Evolutionary conservation across 768 basidiomycete species (phyloP).

Genomic region (Mycena latifolia): DNA sequence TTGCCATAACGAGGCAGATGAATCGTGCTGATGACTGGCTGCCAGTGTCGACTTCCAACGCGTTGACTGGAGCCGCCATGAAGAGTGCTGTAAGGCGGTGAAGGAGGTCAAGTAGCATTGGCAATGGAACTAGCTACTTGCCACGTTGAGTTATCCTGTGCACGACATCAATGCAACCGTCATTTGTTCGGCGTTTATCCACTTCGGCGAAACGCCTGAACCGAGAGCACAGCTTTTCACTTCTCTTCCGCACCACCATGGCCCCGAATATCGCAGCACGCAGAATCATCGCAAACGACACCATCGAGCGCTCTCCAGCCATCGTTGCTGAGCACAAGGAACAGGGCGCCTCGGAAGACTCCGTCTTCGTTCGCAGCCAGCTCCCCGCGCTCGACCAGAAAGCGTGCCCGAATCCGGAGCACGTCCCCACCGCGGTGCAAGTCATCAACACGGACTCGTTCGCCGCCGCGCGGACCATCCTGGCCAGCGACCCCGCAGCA

Average conservation of each 20-base stretch:
- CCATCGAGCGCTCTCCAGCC: slow-evolving; percentile 28
- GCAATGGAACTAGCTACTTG: slow-evolving; percentile 11
- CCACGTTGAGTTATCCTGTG: too few relatives aligned
- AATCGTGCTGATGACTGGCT: not conserved
- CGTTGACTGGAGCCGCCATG: slow-evolving; percentile 28
- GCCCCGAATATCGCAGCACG: not conserved
- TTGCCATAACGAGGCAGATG: slow-evolving; percentile 18
- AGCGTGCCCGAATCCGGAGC: slow-evolving; percentile 28
- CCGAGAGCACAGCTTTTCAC: slow-evolving; percentile 5
- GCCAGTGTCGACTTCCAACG: slow-evolving; percentile 30
- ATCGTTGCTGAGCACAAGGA: slow-evolving; percentile 43
- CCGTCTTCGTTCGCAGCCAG: slow-evolving; percentile 44
- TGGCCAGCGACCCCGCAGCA: slow-evolving; percentile 42
- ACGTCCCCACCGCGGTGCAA: slow-evolving; percentile 36
- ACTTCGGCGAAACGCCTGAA: too few relatives aligned
- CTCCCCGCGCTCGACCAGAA: slow-evolving; percentile 41
- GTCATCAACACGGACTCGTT: slow-evolving; percentile 55
- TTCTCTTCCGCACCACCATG: slow-evolving; percentile 21
- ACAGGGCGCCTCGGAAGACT: slow-evolving; percentile 47
- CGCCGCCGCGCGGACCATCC: slow-evolving; percentile 47
- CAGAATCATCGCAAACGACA: slow-evolving; percentile 22
- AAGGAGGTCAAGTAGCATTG: slow-evolving; percentile 31
- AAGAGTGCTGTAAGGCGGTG: slow-evolving; percentile 30
- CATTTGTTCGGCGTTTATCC: not conserved
- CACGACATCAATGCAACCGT: not conserved